phyloP scores from a whole-genome alignment of 2,329 filamentous ascomycete species.

The Talaromyces atroroseus region DNA sequence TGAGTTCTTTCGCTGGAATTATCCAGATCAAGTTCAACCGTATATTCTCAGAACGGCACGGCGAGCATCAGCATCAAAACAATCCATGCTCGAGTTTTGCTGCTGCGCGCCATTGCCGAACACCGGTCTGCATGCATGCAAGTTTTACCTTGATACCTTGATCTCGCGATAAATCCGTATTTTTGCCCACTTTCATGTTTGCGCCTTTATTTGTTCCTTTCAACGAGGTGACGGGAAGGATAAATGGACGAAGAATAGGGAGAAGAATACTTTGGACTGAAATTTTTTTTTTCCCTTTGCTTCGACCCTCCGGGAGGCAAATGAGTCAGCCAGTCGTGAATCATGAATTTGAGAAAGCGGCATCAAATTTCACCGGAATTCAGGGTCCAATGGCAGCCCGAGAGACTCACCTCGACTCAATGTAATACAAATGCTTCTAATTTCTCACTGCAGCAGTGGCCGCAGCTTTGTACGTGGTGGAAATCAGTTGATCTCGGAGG shows the following conservation, averaged over 20 bases:
- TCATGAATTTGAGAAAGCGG: neutral
- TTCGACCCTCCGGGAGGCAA: neutral
- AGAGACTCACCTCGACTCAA: neutral
- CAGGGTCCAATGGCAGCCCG: neutral
- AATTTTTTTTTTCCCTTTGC: neutral
- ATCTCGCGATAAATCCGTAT: constrained; percentile 33
- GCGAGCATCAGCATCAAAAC: neutral
- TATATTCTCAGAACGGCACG: constrained; percentile 39
- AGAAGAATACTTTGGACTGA: neutral
- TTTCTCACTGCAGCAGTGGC: neutral
- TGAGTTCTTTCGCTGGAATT: constrained; percentile 43
- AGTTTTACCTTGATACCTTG: constrained; percentile 35
- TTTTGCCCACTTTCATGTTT: constrained; percentile 36
- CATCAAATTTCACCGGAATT: neutral
- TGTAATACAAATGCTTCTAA: neutral
- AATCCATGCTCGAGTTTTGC: neutral
- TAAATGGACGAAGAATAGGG: constrained; percentile 22
- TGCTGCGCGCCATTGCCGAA: constrained; percentile 22
- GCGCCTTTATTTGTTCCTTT: constrained; percentile 13
- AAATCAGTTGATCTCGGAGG: neutral
- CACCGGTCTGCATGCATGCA: constrained; percentile 39
- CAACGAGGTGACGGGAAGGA: neutral
- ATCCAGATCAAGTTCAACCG: constrained; percentile 43
- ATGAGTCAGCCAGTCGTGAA: neutral
- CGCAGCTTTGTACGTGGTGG: neutral